phyloP scores from a whole-genome alignment of 2,329 filamentous ascomycete species.

The Xylaria sp. region DNA sequence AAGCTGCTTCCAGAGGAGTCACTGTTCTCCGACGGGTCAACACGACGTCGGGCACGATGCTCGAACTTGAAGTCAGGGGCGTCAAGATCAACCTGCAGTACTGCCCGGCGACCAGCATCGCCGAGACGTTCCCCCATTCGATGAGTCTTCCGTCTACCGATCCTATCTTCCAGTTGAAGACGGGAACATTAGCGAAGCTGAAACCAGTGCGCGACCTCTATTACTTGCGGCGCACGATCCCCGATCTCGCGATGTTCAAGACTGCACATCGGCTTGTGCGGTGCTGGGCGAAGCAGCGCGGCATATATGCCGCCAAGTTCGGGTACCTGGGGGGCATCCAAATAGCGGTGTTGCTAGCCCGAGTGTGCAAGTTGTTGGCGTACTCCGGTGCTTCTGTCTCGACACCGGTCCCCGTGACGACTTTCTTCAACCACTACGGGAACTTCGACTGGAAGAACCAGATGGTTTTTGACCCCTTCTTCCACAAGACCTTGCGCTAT shows the following conservation, averaged over 20 bases:
- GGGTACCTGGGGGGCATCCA: constrained; percentile 69
- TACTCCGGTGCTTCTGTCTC: constrained; percentile 42
- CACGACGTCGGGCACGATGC: constrained; percentile 62
- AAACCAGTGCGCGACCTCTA: constrained; percentile 66
- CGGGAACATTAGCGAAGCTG: constrained; percentile 61
- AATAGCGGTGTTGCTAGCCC: constrained; percentile 62
- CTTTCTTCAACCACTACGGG: constrained; percentile 67
- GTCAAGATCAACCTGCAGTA: constrained; percentile 69
- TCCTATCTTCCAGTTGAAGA: constrained; percentile 57
- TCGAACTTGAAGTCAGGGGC: constrained; percentile 62
- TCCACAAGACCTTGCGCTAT: constrained; percentile 56
- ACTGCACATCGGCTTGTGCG: constrained; percentile 62
- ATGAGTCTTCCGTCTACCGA: constrained; percentile 53
- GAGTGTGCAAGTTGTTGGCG: constrained; percentile 59
- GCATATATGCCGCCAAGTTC: constrained; percentile 67
- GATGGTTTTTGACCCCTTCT: constrained; percentile 62
- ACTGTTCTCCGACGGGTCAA: constrained; percentile 60
- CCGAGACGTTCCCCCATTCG: constrained; percentile 54
- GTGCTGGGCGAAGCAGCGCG: constrained; percentile 62
- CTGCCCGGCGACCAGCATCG: constrained; percentile 59
- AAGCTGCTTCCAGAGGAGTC: constrained; percentile 47
- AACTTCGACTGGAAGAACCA: constrained; percentile 60
- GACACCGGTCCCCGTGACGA: constrained; percentile 54
- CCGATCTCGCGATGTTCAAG: constrained; percentile 60
- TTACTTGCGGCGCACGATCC: constrained; percentile 62